phyloP scores from a whole-genome alignment of 2,329 filamentous ascomycete genomes.

The Exophiala calicioides region DNA sequence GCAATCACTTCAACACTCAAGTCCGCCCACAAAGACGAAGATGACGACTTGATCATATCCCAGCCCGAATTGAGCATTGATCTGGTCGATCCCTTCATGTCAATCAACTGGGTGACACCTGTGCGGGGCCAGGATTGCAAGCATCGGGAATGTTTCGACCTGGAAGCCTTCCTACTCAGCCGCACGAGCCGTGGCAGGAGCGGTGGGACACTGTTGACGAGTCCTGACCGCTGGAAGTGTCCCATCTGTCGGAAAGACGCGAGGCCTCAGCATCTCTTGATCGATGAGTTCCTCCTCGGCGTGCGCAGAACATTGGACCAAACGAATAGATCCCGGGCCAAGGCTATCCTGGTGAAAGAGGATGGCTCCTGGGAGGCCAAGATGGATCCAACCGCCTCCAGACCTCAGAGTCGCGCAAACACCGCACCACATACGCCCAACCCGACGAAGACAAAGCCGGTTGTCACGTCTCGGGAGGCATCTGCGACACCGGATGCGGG shows the following conservation, averaged over 20 bases:
- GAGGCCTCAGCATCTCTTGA: conserved; percentile 67
- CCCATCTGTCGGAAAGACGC: conserved; percentile 80
- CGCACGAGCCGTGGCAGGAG: conserved; percentile 49
- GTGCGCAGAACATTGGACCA: conserved; percentile 60
- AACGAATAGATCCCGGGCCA: conserved; percentile 52
- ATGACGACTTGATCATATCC: conserved; percentile 63
- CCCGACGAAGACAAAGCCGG: not conserved
- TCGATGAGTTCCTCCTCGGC: conserved; percentile 72
- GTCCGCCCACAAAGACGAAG: conserved; percentile 39
- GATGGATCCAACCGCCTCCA: not conserved
- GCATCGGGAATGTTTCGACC: conserved; percentile 88
- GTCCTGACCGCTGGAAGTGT: conserved; percentile 78
- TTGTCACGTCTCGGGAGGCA: too few relatives aligned
- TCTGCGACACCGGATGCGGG: too few relatives aligned
- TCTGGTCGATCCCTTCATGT: conserved; percentile 67
- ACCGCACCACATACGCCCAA: not conserved
- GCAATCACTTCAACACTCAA: conserved; percentile 51
- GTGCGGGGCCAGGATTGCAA: conserved; percentile 69
- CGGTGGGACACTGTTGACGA: conserved; percentile 42
- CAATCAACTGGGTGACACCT: conserved; percentile 66
- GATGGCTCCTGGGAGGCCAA: conserved; percentile 63
- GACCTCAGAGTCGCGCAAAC: not conserved
- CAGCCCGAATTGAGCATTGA: conserved; percentile 62
- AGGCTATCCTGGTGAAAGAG: conserved; percentile 63
- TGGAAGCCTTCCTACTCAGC: conserved; percentile 75